These are phyloP conservation scores for Picochlorum sp. DNA, from an alignment of 139 green algal species.

Conservation along the genomic window DNA sequence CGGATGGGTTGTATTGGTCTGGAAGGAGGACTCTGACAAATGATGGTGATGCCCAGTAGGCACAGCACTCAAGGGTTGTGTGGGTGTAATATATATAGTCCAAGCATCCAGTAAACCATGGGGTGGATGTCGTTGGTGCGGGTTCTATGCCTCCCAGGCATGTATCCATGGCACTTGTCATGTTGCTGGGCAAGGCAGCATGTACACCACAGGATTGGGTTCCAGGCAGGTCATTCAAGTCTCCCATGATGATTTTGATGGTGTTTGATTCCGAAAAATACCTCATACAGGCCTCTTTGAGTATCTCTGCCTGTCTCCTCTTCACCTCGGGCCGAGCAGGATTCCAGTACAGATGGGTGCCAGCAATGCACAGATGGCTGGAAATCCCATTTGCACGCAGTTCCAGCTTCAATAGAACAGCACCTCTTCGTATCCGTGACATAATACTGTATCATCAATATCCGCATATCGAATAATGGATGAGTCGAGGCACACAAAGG, in stretches of 20 bases:
- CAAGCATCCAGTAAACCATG: constrained; percentile 34
- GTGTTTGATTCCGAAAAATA: too few species aligned
- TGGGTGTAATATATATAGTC: constrained; percentile 52
- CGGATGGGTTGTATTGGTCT: too few species aligned
- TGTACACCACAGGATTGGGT: not conserved
- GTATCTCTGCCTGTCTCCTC: constrained; percentile 17
- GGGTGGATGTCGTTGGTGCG: constrained; percentile 41
- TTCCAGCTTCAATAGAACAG: constrained; percentile 34
- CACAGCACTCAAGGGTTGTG: constrained; percentile 19
- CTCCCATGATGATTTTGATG: constrained; percentile 1
- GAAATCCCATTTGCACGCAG: not conserved
- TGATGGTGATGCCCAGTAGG: not conserved
- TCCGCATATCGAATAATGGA: too few species aligned
- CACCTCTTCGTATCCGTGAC: constrained; percentile 12
- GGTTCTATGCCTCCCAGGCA: constrained; percentile 31
- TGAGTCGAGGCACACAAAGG: too few species aligned
- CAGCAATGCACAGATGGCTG: constrained; percentile 22
- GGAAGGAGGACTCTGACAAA: too few species aligned
- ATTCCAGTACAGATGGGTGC: constrained; percentile 53
- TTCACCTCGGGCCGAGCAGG: constrained; percentile 42
- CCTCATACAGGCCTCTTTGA: constrained; percentile 4
- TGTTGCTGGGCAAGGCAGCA: not conserved
- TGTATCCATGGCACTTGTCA: not conserved
- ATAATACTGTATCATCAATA: too few species aligned
- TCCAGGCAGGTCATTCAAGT: constrained; percentile 32